These are phyloP conservation scores for Malassezia sympodialis DNA, from an alignment of 1,284 basidiomycete species.

Conservation along the genomic window DNA sequence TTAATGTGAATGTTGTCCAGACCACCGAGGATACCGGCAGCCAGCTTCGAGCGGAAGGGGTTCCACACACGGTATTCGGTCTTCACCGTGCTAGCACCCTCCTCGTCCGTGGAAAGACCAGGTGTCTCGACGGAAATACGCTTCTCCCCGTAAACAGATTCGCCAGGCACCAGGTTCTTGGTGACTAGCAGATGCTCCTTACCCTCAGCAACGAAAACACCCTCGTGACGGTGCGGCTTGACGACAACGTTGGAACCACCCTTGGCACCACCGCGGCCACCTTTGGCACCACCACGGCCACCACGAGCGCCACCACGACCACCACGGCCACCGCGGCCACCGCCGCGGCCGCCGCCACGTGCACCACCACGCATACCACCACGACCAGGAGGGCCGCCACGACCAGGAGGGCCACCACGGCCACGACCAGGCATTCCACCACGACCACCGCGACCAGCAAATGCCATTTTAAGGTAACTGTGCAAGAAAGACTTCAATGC, in stretches of 20 bases:
- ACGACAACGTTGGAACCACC: conserved; percentile 70
- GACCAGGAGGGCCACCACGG: conserved; percentile 33
- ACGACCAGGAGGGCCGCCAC: conserved; percentile 25
- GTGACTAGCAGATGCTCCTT: conserved; percentile 97
- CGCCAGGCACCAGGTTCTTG: conserved; percentile 92
- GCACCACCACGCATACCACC: conserved; percentile 34
- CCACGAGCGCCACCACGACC: conserved; percentile 33
- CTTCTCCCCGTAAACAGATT: conserved; percentile 97
- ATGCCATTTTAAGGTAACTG: conserved; percentile 11
- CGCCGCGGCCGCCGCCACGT: conserved; percentile 26
- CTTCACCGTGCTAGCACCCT: conserved; percentile 58
- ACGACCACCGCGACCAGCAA: conserved; percentile 29
- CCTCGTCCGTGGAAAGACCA: conserved; percentile 55
- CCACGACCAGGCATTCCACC: conserved; percentile 32
- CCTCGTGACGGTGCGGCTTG: conserved; percentile 88
- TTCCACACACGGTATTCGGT: conserved; percentile 99
- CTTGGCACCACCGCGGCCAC: conserved; percentile 50
- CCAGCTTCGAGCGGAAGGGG: conserved; percentile 93
- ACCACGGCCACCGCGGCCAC: conserved; percentile 25
- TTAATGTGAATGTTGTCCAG: conserved; percentile 86
- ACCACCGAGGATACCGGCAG: conserved; percentile 90
- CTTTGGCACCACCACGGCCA: conserved; percentile 37
- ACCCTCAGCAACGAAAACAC: conserved; percentile 56
- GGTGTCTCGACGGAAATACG: conserved; percentile 55
- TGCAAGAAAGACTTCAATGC: background rate